Conservation (phyloP, 78 protist genomes). For the Dictyostelium firmibasis region DNA sequence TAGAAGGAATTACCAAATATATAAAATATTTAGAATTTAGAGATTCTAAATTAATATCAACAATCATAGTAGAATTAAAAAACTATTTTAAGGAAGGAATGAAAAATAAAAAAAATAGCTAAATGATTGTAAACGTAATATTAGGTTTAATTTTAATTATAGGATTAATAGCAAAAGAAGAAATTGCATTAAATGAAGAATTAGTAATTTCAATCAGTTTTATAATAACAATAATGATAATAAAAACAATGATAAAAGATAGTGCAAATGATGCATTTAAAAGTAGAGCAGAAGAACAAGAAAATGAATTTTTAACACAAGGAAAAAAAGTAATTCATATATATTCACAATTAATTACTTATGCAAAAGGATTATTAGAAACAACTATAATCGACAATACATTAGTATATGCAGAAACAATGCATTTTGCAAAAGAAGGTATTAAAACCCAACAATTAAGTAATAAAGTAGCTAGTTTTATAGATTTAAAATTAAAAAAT, state of each 20-base stretch:
- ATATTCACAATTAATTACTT: background rate
- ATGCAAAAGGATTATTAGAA: background rate
- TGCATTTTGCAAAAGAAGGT: background rate
- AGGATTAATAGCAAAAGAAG: slow-evolving; percentile 18
- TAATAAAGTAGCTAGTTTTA: background rate
- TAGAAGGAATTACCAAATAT: background rate
- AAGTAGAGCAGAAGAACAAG: background rate
- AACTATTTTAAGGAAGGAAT: background rate
- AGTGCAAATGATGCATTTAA: slow-evolving; percentile 8
- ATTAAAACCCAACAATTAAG: background rate
- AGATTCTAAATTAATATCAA: background rate
- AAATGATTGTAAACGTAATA: background rate
- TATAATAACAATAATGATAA: background rate
- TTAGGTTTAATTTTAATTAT: background rate
- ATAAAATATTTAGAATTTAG: background rate
- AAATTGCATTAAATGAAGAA: slow-evolving; percentile 33
- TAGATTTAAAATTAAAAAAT: background rate
- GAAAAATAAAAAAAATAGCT: background rate
- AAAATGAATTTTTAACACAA: background rate
- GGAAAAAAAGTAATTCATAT: background rate
- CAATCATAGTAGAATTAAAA: background rate
- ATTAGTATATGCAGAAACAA: background rate
- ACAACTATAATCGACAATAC: background rate
- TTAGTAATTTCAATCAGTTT: slow-evolving; percentile 17
- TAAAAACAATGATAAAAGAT: background rate